Base-by-base conservation (phyloP, 768 basidiomycete genomes). In the Royoungia palumana region DNA sequence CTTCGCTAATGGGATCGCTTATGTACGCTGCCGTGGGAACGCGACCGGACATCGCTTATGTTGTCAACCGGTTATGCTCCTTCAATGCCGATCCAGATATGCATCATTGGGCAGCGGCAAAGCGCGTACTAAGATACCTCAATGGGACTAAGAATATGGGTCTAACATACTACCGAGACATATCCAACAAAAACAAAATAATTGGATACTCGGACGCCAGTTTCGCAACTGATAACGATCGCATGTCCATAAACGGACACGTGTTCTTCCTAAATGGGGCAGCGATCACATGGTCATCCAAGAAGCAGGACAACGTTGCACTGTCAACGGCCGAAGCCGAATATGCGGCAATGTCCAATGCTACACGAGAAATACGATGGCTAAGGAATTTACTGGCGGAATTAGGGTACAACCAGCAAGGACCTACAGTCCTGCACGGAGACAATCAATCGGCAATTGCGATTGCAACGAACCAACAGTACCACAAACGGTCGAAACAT, bases 371-470 rank as follows among this genome's bases (percentile, higher is more conserved):
- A 2, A 44, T 32, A 0, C 58, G 61, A 0, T 62, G 59, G 35
- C 60, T 54, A 0, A 44, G 52, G 8, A 71, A 59, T 62, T 72
- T 74, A 13, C 69, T 4, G 6, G 17, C 42, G 60, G 74, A 22
- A 72, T 57, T 39, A 22, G 54, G 58, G 65, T 63, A 39, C 52
- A 41, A 4, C 37, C 50, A 30, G 64, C 51, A 4, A 28, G 20
- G 6, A 63, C 35, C 44, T 1, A 42, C 55, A 46, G 12, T 68
- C 38, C 2, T 56, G 20, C 16, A 55, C 39, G 10, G 63, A 41
- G 48, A 60, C 8, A 62, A 60, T 63, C 47, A 44, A 12, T 44
- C 38, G 2, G 65, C 68, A 14, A 67, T 71, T 0, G 64, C 66
- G 16, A 65, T 63, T 16, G 27, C 13, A 42, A 62, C 14, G 22